Base-by-base conservation (phyloP, 2,329 filamentous ascomycete genomes). In the Fusarium metavorans region DNA sequence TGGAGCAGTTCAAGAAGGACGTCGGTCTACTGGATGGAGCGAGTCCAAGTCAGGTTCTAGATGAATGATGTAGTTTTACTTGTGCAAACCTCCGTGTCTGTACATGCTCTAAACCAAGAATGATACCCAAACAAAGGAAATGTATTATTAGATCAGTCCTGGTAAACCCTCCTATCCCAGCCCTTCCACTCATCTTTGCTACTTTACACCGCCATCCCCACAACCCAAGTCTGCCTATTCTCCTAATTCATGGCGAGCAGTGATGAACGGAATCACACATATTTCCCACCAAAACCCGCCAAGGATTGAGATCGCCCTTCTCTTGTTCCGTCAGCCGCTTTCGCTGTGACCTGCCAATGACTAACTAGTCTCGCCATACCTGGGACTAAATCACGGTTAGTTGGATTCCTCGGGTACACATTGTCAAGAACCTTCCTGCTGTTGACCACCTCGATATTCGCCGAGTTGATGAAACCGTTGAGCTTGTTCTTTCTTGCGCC, bases 1-100 rank as follows among this genome's bases (percentile, higher is more conserved):
- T 85, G 16, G 10, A 13, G 48, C 27, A 54, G 48, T 54, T 54
- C 18, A 54, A 54, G 48, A 32, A 54, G 48, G 48, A 54, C 1
- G 48, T 54, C 11, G 48, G 48, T 1, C 27, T 54, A 13, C 32
- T 54, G 10, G 27, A 20, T 4, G 25, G 20, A 14, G 48, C n/a
- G 9, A 54, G 48, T 32, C 27, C 18, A 20, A 54, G 48, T 1
- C 18, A 14, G 11, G 27, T 54, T 9, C n/a, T 54, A 2, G 48
- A 54, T 54, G 48, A 32, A 20, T 54, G 27, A 32, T 32, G 6
- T 7, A n/a, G 6, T 32, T 32, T 20, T 52, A 0, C 4, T 7
- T n/a, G 16, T 5, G 16, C 48, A n/a, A 2, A 4, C 2, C 9
- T n/a, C 1, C 4, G 25, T 7, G 3, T 30, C 18, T 52, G 6